Evolutionary conservation across 495 filamentous ascomycete species (phyloP).

Genomic region (Sporormia fimetaria): DNA sequence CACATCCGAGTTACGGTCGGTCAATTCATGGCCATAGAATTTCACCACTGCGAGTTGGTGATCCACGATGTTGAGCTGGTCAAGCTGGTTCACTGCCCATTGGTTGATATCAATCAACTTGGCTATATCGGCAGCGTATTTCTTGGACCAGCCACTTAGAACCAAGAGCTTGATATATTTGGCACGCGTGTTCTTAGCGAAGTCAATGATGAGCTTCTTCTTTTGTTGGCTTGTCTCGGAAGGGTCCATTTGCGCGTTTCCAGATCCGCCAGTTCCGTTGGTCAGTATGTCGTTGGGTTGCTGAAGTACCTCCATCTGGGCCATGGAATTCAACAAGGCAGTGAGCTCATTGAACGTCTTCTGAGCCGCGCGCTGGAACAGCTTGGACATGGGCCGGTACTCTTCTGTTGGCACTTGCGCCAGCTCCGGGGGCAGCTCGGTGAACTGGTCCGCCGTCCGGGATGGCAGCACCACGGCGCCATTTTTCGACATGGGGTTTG

Average conservation of each 20-base stretch:
- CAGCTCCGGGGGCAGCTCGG: slow-evolving; percentile 53
- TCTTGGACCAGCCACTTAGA: slow-evolving; percentile 75
- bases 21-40: slow-evolving; percentile 46
- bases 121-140: slow-evolving; percentile 61
- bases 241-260: slow-evolving; percentile 50
- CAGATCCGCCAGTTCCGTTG: slow-evolving; percentile 24
- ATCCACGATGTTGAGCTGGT: slow-evolving; percentile 44
- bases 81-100: slow-evolving; percentile 52
- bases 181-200: slow-evolving; percentile 50
- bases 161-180: slow-evolving; percentile 87
- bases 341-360: slow-evolving; percentile 66
- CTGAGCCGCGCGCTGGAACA: slow-evolving; percentile 68
- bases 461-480: not conserved
- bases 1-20: slow-evolving; percentile 79
- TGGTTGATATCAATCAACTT: slow-evolving; percentile 72
- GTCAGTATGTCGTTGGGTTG: slow-evolving; percentile 31
- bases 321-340: slow-evolving; percentile 57
- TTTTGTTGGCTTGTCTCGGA: slow-evolving; percentile 61
- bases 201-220: slow-evolving; percentile 65
- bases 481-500: too few relatives aligned
- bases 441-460: slow-evolving; percentile 8
- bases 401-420: slow-evolving; percentile 59
- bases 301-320: slow-evolving; percentile 43
- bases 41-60: slow-evolving; percentile 58
- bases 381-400: slow-evolving; percentile 55